Base-by-base conservation (phyloP, 164 flowering plant genomes). In the Tetrastigma voinierianum region DNA sequence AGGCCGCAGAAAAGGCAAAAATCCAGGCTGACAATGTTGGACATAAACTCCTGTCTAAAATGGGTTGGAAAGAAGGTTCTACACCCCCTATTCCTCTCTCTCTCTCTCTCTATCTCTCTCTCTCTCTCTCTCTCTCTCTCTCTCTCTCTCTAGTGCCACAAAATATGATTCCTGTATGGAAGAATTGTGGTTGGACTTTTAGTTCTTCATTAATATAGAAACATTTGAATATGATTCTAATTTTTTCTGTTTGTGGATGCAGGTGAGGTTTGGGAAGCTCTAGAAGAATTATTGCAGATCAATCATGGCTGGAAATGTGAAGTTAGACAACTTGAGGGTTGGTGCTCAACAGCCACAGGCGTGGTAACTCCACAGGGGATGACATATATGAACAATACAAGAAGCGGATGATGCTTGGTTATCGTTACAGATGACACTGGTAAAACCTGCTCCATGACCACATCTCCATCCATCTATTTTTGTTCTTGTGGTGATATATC, bases 1-100 rank as follows among this genome's bases (percentile, higher is more conserved):
- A 94, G 69, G 79, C 90, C 89, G 48, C 94, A n/a, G n/a, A 90
- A 2, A 90, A 67, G 74, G 84, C 92, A n/a, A 89, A 74, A 78
- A 95, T 95, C 51, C 98, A 92, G 77, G 96, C 90, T 62, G 93
- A 95, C 80, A 95, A 95, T 74, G 90, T 95, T 61, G 99, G 99
- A 43, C 98, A 95, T 70, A 88, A 74, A 70, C 98, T 95, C 55
- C 67, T 95, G 72, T 92, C 97, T 4, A 95, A 92, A 85, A 95
- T 95, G 99, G 99, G 99, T 21, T 95, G 99, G 99, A 95, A 76
- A 88, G 99, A 95, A 90, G 99, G 99, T 95, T 1, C 51, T 19
- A 23, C 70, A 24, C 52, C 62, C 51, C 55, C 32, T 11, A 54
- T 64, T 62, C 48, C 61, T 62, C 57, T 18, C 47, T 52, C 40